Evolutionary conservation across 495 filamentous ascomycete species (phyloP).

Genomic region (Sphaerosporella brunnea): DNA sequence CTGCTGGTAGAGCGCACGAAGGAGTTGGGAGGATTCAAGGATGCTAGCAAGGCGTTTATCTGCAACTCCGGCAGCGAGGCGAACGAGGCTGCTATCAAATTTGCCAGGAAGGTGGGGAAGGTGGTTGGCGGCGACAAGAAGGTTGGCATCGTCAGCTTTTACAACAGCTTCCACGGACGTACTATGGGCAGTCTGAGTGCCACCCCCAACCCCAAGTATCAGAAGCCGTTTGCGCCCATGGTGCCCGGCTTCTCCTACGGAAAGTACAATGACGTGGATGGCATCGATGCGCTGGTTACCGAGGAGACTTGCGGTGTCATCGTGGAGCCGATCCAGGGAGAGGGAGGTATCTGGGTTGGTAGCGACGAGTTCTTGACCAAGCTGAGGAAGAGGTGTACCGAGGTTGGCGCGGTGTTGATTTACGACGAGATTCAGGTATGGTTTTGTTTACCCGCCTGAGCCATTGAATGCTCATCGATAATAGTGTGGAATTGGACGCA

Average conservation of each 20-base stretch:
- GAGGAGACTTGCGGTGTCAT: conserved; percentile 86
- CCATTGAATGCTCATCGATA: conserved; percentile 2
- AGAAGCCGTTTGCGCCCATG: conserved; percentile 87
- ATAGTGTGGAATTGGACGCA: conserved; percentile 81
- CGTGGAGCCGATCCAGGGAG: conserved; percentile 92
- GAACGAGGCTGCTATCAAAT: conserved; percentile 96
- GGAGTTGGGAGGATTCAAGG: conserved; percentile 59
- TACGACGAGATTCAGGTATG: conserved; percentile 65
- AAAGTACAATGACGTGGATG: conserved; percentile 63
- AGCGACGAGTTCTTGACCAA: conserved; percentile 62
- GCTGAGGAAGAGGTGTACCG: conserved; percentile 60
- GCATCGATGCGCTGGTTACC: conserved; percentile 53
- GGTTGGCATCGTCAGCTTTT: conserved; percentile 71
- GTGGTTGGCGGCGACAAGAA: conserved; percentile 47
- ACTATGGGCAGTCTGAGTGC: conserved; percentile 86
- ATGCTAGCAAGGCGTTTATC: conserved; percentile 68
- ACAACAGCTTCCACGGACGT: conserved; percentile 83
- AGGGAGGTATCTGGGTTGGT: conserved; percentile 79
- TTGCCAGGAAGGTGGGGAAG: conserved; percentile 78
- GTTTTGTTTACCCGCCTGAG: neutral
- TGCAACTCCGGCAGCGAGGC: conserved; percentile 91
- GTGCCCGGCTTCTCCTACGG: conserved; percentile 82
- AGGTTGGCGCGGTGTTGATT: conserved; percentile 74
- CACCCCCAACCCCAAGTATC: conserved; percentile 97
- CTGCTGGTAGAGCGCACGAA: conserved; percentile 63